Evolutionary conservation across 2,329 filamentous ascomycete species (phyloP), one percentile per base, ranked within the genome.

Genomic region (Nemania sp.): DNA sequence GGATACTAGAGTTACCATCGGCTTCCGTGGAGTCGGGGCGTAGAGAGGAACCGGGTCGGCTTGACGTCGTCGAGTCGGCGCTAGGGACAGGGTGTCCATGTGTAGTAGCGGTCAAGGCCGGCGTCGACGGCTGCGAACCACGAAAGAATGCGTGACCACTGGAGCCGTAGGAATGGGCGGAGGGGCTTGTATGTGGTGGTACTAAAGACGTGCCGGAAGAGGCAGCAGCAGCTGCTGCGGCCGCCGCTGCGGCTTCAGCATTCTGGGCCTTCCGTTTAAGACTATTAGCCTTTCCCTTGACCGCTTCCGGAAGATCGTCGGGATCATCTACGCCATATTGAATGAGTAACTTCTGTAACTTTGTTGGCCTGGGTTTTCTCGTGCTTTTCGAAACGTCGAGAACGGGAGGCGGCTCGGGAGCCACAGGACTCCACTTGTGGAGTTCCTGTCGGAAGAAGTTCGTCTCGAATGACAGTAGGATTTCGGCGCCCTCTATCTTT

Each of bases 361-460:
- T 99, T 0, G 95, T 99, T 9, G 95, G 95, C 9, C 95, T 88
- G 42, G 95, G 95, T 76, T 99, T 99, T 60, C 95, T 86, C 4
- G 95, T 99, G 51, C 93, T 97, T 64, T 93, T 85, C 0, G 94
- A 98, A 15, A 89, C 85, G 63, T 97, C 90, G 10, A 97, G 82
- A 39, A 96, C 88, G 20, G 93, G 93, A 3, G 95, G 95, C 12
- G 95, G 82, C 13, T 91, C 84, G 0, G 92, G 90, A 1, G 95
- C 93, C 25, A 98, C 91, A 2, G 93, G 93, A 40, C 89, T 92
- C 90, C 91, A 97, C 73, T 92, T 96, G 77, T 99, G 95, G 58
- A 99, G 82, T 72, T 97, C 92, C 73, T 97, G 92, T 21, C 94
- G 88, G 79, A 99, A 94, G 75, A 96, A 97, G 73, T 99, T 99